Evolutionary conservation across 208 protist genomes (phyloP), one percentile per base, ranked within the genome.

Genomic region (Leishmania arabica): DNA sequence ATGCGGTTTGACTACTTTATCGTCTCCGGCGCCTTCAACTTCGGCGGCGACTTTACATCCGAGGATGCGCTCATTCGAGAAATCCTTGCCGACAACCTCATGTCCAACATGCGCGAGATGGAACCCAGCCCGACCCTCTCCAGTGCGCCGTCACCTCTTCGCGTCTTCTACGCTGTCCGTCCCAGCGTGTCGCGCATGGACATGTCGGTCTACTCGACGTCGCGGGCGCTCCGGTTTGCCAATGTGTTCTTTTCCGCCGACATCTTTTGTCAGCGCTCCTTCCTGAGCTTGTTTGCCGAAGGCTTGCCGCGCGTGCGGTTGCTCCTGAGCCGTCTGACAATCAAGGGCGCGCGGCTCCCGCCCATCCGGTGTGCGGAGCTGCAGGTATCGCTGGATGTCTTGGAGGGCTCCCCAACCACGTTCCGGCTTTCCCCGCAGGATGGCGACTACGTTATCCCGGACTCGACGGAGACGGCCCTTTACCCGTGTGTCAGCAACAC

Each of bases 1-100:
- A 76, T 83, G n/a, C 82, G 91, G 13, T 95, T 95, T 74, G 94
- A 97, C 77, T 97, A 95, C 79, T 75, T 94, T 75, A 74, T 97
- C 34, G 87, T 92, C 8, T 89, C 88, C 4, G 91, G 92, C 27
- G 77, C 77, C 77, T 95, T 97, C 75, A 87, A 91, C 69, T 96
- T 87, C 31, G 88, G 85, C 34, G 83, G 78, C 70, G 86, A 87
- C 65, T 93, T 91, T 68, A 88, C 78, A n/a, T 77, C 65, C 19
- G 80, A 89, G 4, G 94, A 97, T 77, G 78, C 85, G 40, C 84
- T 97, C 21, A 74, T 88, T 17, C 64, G 85, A 6, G 88, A 95
- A 60, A 95, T 97, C 17, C 81, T 85, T 24, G 31, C 85, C 1
- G 78, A 86, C 66, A 92, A 95, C 78, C 60, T 95, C 49, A 86